Base-by-base conservation (phyloP, 495 filamentous ascomycete genomes). In the Friedmanniomyces endolithicus region DNA sequence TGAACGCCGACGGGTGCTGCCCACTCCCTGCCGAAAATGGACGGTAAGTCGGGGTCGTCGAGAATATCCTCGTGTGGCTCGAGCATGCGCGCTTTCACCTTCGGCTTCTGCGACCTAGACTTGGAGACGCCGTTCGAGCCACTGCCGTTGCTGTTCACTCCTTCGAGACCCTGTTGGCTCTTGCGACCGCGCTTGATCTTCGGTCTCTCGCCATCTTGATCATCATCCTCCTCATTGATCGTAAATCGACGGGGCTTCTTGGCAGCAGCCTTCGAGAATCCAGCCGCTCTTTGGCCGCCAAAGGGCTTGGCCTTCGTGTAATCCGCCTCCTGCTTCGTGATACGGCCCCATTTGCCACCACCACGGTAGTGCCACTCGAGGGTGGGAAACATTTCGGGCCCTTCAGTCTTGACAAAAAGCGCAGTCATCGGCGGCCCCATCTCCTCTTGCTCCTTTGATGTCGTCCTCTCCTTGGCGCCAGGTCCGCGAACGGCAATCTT, bases 271-370 rank as follows among this genome's bases (percentile, higher is more conserved):
- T 31, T 31, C 4, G 27, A 31, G 4, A 31, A 4, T 3, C 4
- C 27, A 9, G 3, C 27, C 27, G 19, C 47, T 6, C 9, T 50
- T 25, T 34, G 12, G 16, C 24, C 19, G 7, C 6, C 24, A 7
- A 27, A 2, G 8, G 39, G 39, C 44, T 47, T 14, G 12, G 16
- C 2, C 2, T 23, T 27, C 33, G 20, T 34, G 19, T 19, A 22
- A 9, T 61, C 59, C 12, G 1, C 35, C 46, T 58, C 33, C 40
- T 29, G 1, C 48, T 62, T 62, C 27, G 55, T 55, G 25, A 62
- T n/a, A 23, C 59, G 29, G 22, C 55, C 27, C 59, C 59, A 62
- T 37, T 62, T 62, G 20, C 59, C 59, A 43, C 59, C 59, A 9
- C 59, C 59, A 14, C 55, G 50, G 27, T 62, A 62, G 27, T 54